Conservation (phyloP, 768 basidiomycete genomes). For the Sporobolomyces roseus region DNA sequence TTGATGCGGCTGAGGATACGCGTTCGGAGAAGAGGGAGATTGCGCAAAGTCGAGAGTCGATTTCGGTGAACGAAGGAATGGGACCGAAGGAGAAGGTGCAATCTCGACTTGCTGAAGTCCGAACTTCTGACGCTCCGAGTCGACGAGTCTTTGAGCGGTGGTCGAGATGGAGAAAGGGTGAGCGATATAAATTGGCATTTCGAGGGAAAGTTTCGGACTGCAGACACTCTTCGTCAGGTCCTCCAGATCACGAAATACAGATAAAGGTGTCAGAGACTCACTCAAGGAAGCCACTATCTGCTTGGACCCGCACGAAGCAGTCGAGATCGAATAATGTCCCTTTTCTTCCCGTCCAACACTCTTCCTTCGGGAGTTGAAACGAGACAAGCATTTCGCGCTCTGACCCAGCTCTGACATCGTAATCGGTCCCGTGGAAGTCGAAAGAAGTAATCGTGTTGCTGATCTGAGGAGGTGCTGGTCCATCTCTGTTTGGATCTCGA, state of each 20-base stretch:
- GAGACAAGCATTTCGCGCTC: conserved; percentile 20
- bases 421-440: conserved; percentile 37
- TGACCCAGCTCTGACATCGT: conserved; percentile 35
- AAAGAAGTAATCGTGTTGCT: conserved; percentile 5
- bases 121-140: not conserved
- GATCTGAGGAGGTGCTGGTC: conserved; percentile 15
- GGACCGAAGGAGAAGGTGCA: not conserved
- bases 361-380: conserved; percentile 25
- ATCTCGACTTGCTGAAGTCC: not conserved
- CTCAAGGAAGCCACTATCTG: conserved; percentile 38
- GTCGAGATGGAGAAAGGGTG: conserved; percentile 41
- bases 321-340: conserved; percentile 42
- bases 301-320: conserved; percentile 27
- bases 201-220: conserved; percentile 41
- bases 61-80: conserved; percentile 7
- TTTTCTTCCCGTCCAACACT: conserved; percentile 36
- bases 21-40: not conserved
- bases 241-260: no score
- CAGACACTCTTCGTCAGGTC: not conserved
- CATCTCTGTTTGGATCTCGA: not conserved
- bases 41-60: conserved; percentile 15
- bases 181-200: conserved; percentile 42
- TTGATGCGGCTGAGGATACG: not conserved
- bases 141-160: conserved; percentile 23
- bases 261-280: no score